Base-by-base conservation (phyloP, 306 rosid genomes). In the Vachellia pachyceras region DNA sequence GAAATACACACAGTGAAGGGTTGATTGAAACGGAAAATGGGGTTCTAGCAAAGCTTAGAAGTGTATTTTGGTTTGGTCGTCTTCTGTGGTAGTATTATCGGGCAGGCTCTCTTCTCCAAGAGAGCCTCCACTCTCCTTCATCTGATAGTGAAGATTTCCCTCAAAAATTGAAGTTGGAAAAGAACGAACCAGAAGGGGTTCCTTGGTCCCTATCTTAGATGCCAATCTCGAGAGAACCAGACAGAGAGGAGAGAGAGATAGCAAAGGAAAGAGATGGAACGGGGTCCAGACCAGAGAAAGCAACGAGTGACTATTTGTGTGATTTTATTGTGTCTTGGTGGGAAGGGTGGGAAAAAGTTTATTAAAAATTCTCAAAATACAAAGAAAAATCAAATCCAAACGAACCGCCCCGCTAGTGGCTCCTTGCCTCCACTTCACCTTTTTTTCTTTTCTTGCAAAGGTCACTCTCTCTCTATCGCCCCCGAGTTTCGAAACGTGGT, bases 71-170 rank as follows among this genome's bases (percentile, higher is more conserved):
- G 64, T 79, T 57, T 88, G 77, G 44, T 73, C 77, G 79, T 60
- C 86, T 83, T 85, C 84, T 42, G 33, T 79, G 82, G 63, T 86
- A 77, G 69, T 87, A 60, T 57, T 84, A 74, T 75, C 79, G 73
- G 91, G 97, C 76, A 89, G 98, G 93, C 98, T 90, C 98, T 92
- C 98, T 92, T 83, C n/a, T n/a, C n/a, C 89, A 88, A 92, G 95
- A 90, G 98, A 94, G 98, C 98, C 97, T 88, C 92, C 97, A 82
- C 93, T 89, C 84, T 88, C 95, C 86, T 91, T 94, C 98, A 94
- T 94, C 84, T 85, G 92, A 83, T 73, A 75, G 22, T 76, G 35
- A 15, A 66, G 73, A 18, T 47, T 41, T 64, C 29, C 35, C 39
- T 63, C 60, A 63, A 15, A 33, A 63, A 11, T 3, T 5, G n/a